Conservation (phyloP, 2,329 filamentous ascomycete genomes). For the Trichophaea hybrida region DNA sequence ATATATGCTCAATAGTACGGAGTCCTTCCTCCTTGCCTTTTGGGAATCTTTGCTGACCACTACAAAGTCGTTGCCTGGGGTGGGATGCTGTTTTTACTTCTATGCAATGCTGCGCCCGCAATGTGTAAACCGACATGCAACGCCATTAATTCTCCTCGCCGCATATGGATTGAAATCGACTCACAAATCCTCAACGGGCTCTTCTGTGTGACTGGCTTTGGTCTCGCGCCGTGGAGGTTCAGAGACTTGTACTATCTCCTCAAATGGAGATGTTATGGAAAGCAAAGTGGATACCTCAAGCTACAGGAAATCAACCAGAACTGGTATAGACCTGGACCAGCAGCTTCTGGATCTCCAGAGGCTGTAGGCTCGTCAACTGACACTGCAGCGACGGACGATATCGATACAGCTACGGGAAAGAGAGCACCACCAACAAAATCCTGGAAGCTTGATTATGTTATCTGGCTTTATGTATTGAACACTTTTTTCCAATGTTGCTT, state of each 20-base stretch:
- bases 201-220: constrained; percentile 78
- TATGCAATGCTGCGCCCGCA: constrained; percentile 52
- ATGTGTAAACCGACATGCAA: constrained; percentile 48
- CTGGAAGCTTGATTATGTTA: constrained; percentile 67
- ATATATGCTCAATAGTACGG: constrained; percentile 53
- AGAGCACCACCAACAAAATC: constrained; percentile 27
- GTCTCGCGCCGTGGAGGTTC: constrained; percentile 70
- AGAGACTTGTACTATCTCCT: constrained; percentile 63
- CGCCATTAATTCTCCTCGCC: constrained; percentile 58
- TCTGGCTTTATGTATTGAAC: constrained; percentile 67
- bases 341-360: too few species aligned
- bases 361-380: not conserved
- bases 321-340: constrained; percentile 51
- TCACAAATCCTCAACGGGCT: constrained; percentile 71
- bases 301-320: constrained; percentile 59
- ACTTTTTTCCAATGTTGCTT: constrained; percentile 62
- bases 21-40: not conserved
- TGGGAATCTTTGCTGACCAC: not conserved
- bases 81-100: constrained; percentile 74
- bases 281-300: constrained; percentile 45
- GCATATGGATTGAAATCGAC: constrained; percentile 73
- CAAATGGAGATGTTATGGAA: constrained; percentile 44
- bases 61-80: constrained; percentile 64
- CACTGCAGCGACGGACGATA: not conserved
- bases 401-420: constrained; percentile 37